phyloP scores from a whole-genome alignment of 805 yeast genomes.

The Yarrowia porcina region DNA sequence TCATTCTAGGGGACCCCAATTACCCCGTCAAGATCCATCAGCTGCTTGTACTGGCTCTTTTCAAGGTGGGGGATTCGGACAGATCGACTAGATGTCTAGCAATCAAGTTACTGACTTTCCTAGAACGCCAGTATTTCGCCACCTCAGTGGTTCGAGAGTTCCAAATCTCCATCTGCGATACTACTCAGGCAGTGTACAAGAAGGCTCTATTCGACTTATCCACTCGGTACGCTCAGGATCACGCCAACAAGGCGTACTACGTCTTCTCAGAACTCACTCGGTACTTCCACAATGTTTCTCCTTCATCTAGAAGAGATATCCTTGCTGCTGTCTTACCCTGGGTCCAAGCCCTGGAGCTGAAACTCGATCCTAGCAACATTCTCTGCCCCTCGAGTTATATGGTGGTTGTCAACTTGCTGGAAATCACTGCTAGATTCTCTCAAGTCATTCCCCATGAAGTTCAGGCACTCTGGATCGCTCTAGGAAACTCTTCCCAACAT shows the following conservation, averaged over 20 bases:
- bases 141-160: conserved; percentile 55
- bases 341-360: conserved; percentile 79
- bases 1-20: conserved; percentile 50
- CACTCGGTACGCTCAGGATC: conserved; percentile 58
- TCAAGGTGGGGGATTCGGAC: conserved; percentile 73
- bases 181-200: conserved; percentile 79
- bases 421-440: conserved; percentile 75
- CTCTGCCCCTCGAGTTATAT: conserved; percentile 46
- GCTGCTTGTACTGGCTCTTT: conserved; percentile 68
- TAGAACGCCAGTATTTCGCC: conserved; percentile 60
- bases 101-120: conserved; percentile 59
- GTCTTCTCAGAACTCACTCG: conserved; percentile 71
- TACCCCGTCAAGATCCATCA: conserved; percentile 59
- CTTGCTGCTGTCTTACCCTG: conserved; percentile 82
- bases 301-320: conserved; percentile 68
- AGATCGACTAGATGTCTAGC: conserved; percentile 69
- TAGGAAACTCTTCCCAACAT: conserved; percentile 66
- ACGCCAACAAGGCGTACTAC: conserved; percentile 57
- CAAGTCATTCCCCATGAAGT: conserved; percentile 78
- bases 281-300: conserved; percentile 60
- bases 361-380: conserved; percentile 41
- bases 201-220: conserved; percentile 80
- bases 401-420: conserved; percentile 79
- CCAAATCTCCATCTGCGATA: conserved; percentile 67
- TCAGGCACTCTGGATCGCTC: conserved; percentile 91